Evolutionary conservation across 2,329 filamentous ascomycete species (phyloP).

Genomic region (Fusarium bactridioides): DNA sequence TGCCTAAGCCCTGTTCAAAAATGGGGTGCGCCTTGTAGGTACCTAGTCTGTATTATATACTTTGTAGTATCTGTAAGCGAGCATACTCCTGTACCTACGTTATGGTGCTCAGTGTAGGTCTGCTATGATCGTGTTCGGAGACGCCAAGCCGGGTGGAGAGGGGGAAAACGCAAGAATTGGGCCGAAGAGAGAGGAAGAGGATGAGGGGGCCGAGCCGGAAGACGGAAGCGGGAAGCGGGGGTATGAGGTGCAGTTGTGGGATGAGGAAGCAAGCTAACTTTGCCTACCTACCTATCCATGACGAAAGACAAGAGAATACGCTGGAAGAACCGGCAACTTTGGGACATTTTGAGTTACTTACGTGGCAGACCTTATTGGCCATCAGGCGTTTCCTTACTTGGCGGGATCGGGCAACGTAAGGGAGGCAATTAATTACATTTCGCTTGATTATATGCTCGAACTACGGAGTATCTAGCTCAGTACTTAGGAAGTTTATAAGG

Average conservation of each 20-base stretch:
- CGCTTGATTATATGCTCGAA: neutral
- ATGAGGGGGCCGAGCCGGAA: conserved; percentile 28
- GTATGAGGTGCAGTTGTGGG: conserved; percentile 1
- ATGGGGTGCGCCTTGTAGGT: too few relatives aligned
- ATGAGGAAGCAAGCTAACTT: neutral
- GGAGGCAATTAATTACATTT: neutral
- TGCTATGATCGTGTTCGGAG: conserved; percentile 5
- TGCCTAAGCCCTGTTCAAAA: too few relatives aligned
- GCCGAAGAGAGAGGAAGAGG: conserved; percentile 17
- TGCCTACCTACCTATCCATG: neutral
- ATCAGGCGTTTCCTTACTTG: neutral
- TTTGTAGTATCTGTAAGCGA: neutral
- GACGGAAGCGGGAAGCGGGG: conserved; percentile 25
- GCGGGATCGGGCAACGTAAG: neutral
- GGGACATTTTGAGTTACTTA: conserved; percentile 1
- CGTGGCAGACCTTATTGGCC: neutral
- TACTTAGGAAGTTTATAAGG: neutral
- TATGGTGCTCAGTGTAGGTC: conserved; percentile 19
- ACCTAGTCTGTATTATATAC: neutral
- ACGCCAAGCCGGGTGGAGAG: conserved; percentile 30
- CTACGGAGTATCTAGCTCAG: neutral
- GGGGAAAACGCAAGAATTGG: conserved; percentile 10
- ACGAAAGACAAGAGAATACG: conserved; percentile 33
- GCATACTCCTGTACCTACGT: neutral
- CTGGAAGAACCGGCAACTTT: conserved; percentile 19